Evolutionary conservation across 108 stramenopile species (phyloP), one percentile per base, ranked within the genome.

Genomic region (Skeletonema tropicum): DNA sequence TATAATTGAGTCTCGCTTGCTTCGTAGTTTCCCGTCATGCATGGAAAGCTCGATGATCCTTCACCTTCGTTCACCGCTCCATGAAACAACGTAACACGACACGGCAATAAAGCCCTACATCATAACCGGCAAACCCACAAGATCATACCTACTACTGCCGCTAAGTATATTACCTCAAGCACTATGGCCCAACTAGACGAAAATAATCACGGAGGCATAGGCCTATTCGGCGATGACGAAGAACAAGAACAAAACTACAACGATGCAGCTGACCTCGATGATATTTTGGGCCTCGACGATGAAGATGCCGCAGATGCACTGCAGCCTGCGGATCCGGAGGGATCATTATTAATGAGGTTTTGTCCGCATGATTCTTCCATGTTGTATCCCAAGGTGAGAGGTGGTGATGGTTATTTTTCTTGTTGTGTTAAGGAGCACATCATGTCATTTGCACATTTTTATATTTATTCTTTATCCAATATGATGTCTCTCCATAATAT

Each of bases 301-400:
- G 85, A 67, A n/a, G 70, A 32, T 17, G 73, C 9, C 52, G 59
- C 55, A 8, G 81, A 64, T 4, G 52, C 60, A 23, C 23, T 55
- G 52, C 31, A 39, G 38, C 21, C 42, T 10, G 62, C 64, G 9
- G 68, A 71, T 52, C 63, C 62, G 7, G 84, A 64, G 49, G 86
- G 84, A 49, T 86, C 83, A 25, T 59, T 95, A 60, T 61, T 95
- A 46, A 95, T 95, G 94, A 85, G 83, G 65, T 95, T 95, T 76
- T 95, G 94, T 83, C 94, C 94, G 15, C 88, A 95, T 64, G 94
- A 95, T 82, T 95, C 94, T 0, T 91, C 91, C 46, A 95, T 95
- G 94, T 71, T 95, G 13, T 95, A 95, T 89, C 94, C 94, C 36
- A 89, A 94, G 81, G 91, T 92, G 77, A 68, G 90, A 71, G 26